Percentiles rank a stretch among this genome's conserved stretches.
Conservation (phyloP, 1,284 basidiomycete species). For the Phellinidium pouzarii region DNA sequence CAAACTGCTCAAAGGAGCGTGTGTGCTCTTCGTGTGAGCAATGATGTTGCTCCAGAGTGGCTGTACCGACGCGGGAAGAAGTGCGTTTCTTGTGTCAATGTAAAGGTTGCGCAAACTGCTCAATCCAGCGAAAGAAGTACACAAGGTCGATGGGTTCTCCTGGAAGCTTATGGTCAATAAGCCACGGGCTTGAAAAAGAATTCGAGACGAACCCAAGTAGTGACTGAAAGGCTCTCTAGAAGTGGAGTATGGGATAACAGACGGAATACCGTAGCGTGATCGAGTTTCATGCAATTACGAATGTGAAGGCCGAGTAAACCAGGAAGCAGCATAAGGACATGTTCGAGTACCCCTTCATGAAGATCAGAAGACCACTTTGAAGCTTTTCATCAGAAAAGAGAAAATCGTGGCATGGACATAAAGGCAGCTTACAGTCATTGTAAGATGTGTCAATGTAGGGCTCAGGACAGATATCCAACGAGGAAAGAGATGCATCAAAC, state of each 20-base stretch:
- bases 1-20: slow-evolving; percentile 37
- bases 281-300: slow-evolving; percentile 48
- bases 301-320: slow-evolving; percentile 50
- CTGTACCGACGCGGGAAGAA: background rate
- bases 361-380: slow-evolving; percentile 49
- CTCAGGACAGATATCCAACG: slow-evolving; percentile 40
- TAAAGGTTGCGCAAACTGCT: background rate
- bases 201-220: slow-evolving; percentile 39
- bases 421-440: slow-evolving; percentile 44
- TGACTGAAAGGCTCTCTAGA: slow-evolving; percentile 53
- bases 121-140: background rate
- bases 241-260: slow-evolving; percentile 41
- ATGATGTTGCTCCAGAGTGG: slow-evolving; percentile 10
- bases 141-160: slow-evolving; percentile 31
- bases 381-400: slow-evolving; percentile 8
- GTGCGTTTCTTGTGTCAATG: slow-evolving; percentile 8
- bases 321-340: slow-evolving; percentile 43
- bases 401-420: background rate
- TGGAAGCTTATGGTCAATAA: slow-evolving; percentile 19
- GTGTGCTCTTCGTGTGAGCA: background rate
- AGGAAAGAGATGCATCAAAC: slow-evolving; percentile 49
- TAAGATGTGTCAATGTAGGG: slow-evolving; percentile 43
- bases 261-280: slow-evolving; percentile 42
- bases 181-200: background rate
- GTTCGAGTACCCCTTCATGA: slow-evolving; percentile 42